Percentiles rank a stretch among this genome's conserved stretches.
phyloP scores from a whole-genome alignment of 75 land plant genomes.

The Adiantum capillusveneris region DNA sequence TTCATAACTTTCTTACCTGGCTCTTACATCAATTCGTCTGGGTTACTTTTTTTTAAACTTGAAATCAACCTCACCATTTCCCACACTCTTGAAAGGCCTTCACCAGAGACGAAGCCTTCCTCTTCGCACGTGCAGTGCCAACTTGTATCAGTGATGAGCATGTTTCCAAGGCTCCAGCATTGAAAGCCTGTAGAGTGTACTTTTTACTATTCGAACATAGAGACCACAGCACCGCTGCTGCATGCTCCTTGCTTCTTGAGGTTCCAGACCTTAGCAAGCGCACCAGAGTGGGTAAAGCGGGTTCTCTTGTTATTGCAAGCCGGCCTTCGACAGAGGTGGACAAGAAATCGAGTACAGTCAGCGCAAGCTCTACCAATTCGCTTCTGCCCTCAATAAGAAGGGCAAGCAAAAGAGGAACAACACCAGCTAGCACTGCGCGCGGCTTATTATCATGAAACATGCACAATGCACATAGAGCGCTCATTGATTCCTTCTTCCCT shows the following conservation, averaged over 20 bases:
- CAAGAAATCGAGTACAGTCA: constrained; percentile 52
- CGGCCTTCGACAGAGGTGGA: constrained; percentile 53
- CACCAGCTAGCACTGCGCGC: constrained; percentile 55
- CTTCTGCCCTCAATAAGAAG: constrained; percentile 18
- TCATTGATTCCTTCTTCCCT: constrained; percentile 77
- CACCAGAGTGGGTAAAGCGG: constrained; percentile 31
- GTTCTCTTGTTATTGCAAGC: constrained; percentile 27
- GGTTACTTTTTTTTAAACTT: no score
- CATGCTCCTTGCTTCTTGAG: constrained; percentile 38
- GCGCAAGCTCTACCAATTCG: constrained; percentile 41
- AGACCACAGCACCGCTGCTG: constrained; percentile 34
- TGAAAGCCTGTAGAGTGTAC: constrained; percentile 25
- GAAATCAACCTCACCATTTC: constrained; percentile 1
- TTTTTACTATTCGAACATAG: constrained; percentile 35
- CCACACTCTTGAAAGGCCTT: constrained; percentile 24
- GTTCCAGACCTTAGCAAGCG: constrained; percentile 39
- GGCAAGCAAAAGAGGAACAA: constrained; percentile 37
- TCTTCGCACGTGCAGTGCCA: constrained; percentile 49
- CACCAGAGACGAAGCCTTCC: constrained; percentile 44
- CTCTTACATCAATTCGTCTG: no score
- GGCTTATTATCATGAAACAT: constrained; percentile 60
- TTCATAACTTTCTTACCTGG: no score
- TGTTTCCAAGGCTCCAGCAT: constrained; percentile 44
- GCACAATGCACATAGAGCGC: constrained; percentile 60
- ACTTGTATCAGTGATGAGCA: constrained; percentile 39